Evolutionary conservation across 2,329 filamentous ascomycete genomes (phyloP).

Genomic region (Tolypocladium album): DNA sequence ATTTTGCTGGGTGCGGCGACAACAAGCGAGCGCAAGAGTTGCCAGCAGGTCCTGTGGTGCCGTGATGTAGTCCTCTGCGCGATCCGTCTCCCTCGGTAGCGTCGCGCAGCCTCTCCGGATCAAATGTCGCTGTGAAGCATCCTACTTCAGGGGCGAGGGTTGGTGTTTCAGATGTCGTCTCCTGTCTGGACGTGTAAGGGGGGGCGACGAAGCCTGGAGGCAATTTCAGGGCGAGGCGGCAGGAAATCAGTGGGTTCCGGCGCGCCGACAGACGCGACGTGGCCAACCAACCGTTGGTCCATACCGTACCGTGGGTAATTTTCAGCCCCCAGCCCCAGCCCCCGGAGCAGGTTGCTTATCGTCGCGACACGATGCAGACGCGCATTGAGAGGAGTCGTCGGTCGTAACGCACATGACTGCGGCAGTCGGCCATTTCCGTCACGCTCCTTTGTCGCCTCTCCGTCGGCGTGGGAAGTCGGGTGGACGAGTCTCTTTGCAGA

Average conservation of each 20-base stretch:
- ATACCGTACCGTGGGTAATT: constrained; percentile 1
- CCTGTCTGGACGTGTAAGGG: constrained; percentile 7
- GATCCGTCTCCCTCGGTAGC: not conserved
- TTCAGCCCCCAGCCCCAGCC: constrained; percentile 7
- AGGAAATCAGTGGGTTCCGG: constrained; percentile 8
- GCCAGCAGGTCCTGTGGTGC: not conserved
- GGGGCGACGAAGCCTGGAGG: constrained; percentile 7
- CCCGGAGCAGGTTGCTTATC: constrained; percentile 2
- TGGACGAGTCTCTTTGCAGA: not conserved
- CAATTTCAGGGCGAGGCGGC: constrained; percentile 12
- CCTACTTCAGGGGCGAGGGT: constrained; percentile 1
- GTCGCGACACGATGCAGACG: constrained; percentile 1
- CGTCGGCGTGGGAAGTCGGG: not conserved
- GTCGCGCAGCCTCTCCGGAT: not conserved
- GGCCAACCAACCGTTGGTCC: constrained; percentile 12
- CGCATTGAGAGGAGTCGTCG: not conserved
- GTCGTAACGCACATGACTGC: not conserved
- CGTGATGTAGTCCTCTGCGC: not conserved
- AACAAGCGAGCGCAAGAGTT: not conserved
- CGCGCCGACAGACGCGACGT: constrained; percentile 6
- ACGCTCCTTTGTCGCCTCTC: not conserved
- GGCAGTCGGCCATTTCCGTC: not conserved
- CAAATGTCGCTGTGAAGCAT: not conserved
- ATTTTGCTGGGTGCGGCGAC: not conserved
- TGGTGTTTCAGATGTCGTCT: constrained; percentile 10